Evolutionary conservation across 768 basidiomycete species (phyloP), one percentile per base, ranked within the genome.

Genomic region (Mycena alexandri): DNA sequence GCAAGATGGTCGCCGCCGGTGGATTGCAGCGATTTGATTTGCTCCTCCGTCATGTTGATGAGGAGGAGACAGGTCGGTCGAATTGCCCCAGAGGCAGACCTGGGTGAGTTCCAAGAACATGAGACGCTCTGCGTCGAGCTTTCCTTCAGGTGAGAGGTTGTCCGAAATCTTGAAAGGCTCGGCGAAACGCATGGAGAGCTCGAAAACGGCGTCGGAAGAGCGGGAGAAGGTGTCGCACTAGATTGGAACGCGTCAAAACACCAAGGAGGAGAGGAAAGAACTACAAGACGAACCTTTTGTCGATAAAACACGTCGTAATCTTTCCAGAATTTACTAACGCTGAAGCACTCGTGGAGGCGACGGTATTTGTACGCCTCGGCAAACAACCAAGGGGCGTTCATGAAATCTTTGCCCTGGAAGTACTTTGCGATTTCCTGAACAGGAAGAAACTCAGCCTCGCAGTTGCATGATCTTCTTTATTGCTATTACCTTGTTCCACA

Each of bases 401-500:
- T 96, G 75, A 95, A 96, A 73, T 93, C 91, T 78, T 93, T 94
- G 34, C 92, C 93, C 80, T 95, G 90, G 81, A 98, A 98, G 78
- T 88, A 98, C 76, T 94, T 95, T 47, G 94, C 94, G 52, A 97
- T 96, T 77, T 95, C 94, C 77, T 38, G 38, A 29, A 29, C 38
- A 38, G 9, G 5, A 38, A n/a, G n/a, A 14, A 38, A 11, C 11
- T 38, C 38, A 38, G 38, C 9, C 9, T 5, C 38, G 38, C 14
- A 2, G 14, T 38, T 38, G 10, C 11, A 38, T 10, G 10, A 38
- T 11, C 9, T 38, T 38, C 14, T 3, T 38, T 38, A 11, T 94
- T 48, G 94, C 94, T 52, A 97, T 96, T 77, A 95, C 94, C 77
- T 98, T 97, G 81, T 98, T 98, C 96, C 96, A 98, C 10, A 98